Evolutionary conservation across 352 stramenopile genomes (phyloP), one percentile per base, ranked within the genome.

Genomic region (Phytophthora pini): DNA sequence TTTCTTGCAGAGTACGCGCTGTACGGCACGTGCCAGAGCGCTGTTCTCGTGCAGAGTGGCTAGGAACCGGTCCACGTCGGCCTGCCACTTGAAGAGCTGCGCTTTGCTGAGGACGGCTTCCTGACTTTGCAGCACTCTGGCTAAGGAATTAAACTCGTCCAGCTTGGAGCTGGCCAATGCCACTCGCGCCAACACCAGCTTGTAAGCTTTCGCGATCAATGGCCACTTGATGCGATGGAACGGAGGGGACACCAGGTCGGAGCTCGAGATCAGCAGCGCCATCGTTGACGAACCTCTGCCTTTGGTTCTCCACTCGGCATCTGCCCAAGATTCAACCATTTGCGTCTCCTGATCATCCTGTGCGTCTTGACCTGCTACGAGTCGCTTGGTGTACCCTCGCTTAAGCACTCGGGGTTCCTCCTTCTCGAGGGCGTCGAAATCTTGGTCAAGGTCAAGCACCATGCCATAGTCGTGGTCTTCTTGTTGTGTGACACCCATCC

Each of bases 391-490:
- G 60, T 82, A 67, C 8, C 71, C 66, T 17, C 74, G 77, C 46
- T 77, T 76, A 1, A 56, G 58, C 36, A 53, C 51, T 20, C 39
- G 49, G 1, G 48, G 52, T 61, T 70, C 51, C 1, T 58, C 29
- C 34, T 63, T 53, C 15, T 73, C 68, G 3, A 75, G 49, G 0
- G 56, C 46, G 17, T 81, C 70, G 27, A 82, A 83, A 44, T 88
- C 70, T 54, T 87, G 63, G 1, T 83, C 65, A 15, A 92, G 51
- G 31, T 92, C 69, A 17, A 94, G 57, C 36, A 90, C 52, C 27
- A 92, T 53, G 9, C 82, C 86, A 44, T 92, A 93, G 44, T 90
- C 79, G 49, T 77, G 55, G 61, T 94, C 71, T 2, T 94, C 84
- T 15, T 72, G 48, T 15, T 66, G 62, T 0, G 65, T 76, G 10